Conservation (phyloP, 768 basidiomycete genomes). For the Dioszegia crocea region DNA sequence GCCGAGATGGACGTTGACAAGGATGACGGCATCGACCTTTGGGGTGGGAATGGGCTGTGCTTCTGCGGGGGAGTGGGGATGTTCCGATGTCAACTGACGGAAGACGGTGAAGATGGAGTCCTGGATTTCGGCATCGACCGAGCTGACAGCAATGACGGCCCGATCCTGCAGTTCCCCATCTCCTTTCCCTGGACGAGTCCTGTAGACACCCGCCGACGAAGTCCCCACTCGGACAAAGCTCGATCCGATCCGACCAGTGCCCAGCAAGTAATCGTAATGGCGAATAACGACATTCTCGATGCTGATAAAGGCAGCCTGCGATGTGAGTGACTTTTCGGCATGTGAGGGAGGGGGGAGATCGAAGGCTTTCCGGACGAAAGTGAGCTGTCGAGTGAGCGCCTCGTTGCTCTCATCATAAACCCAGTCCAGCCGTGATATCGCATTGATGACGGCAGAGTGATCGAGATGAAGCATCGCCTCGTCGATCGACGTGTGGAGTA, state of each 20-base stretch:
- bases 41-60: background rate
- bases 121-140: constrained; percentile 3
- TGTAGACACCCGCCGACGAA: constrained; percentile 12
- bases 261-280: constrained; percentile 8
- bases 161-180: constrained; percentile 1
- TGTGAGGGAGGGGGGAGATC: background rate
- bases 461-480: background rate
- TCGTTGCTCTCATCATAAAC: constrained; percentile 16
- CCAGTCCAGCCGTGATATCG: constrained; percentile 20
- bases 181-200: constrained; percentile 4
- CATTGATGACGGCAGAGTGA: background rate
- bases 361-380: constrained; percentile 28
- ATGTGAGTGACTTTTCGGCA: background rate
- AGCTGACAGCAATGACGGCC: constrained; percentile 14
- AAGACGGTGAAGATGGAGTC: background rate
- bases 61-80: background rate
- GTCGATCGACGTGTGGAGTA: background rate
- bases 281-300: constrained; percentile 2
- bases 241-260: constrained; percentile 6
- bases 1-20: background rate
- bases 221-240: constrained; percentile 12
- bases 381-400: constrained; percentile 20
- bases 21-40: background rate
- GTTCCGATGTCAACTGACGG: background rate
- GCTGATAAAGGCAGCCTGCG: constrained; percentile 2